phyloP scores from a whole-genome alignment of 805 yeast species.

The Pichia paraexigua region DNA sequence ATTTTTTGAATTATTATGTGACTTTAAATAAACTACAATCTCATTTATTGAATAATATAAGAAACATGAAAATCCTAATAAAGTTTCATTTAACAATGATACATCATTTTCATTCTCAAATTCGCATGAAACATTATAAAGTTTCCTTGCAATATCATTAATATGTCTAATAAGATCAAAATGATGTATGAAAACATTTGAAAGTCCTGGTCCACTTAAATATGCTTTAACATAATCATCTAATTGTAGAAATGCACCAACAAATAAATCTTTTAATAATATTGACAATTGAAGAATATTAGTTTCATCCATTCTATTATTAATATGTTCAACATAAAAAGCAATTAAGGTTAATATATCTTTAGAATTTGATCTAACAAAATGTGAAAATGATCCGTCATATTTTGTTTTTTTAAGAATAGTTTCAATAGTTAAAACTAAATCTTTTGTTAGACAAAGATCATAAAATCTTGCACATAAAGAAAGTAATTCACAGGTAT shows the following conservation, averaged over 20 bases:
- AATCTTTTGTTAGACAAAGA: background rate
- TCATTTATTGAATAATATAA: constrained; percentile 20
- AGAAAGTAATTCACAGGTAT: constrained; percentile 14
- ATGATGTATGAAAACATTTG: constrained; percentile 13
- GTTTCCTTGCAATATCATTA: constrained; percentile 14
- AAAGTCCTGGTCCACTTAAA: constrained; percentile 1
- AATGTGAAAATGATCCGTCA: background rate
- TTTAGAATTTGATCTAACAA: background rate
- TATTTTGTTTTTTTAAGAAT: background rate
- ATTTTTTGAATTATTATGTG: background rate
- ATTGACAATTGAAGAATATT: constrained; percentile 4
- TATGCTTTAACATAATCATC: constrained; percentile 6
- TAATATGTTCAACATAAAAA: background rate
- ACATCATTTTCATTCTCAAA: background rate
- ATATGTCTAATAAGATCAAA: constrained; percentile 13
- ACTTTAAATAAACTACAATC: constrained; percentile 4
- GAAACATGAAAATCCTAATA: constrained; percentile 18
- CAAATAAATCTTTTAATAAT: constrained; percentile 5
- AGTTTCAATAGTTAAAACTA: background rate
- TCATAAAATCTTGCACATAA: constrained; percentile 13
- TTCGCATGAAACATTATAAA: constrained; percentile 1
- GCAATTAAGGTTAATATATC: constrained; percentile 6
- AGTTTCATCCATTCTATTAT: constrained; percentile 1
- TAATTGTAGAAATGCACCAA: constrained; percentile 6
- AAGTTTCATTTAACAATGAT: constrained; percentile 11